Evolutionary conservation across 148 eudicot species (phyloP).

Genomic region (Diospyros lotus): DNA sequence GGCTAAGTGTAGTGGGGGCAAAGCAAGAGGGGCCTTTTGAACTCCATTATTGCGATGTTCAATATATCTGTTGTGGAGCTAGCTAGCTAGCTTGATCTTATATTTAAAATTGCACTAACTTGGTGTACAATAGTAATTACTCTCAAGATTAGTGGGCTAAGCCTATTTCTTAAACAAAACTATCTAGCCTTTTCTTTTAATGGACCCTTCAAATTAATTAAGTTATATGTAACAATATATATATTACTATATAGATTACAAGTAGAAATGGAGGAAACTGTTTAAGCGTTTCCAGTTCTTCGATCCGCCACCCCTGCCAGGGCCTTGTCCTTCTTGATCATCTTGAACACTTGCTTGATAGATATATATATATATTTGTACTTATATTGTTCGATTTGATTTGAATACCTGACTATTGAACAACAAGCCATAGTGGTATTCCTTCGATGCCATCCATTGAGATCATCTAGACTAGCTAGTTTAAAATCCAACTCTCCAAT

Average conservation of each 20-base stretch:
- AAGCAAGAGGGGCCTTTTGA: constrained; percentile 39
- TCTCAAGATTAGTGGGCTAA: neutral
- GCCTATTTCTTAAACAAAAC: neutral
- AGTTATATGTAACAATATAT: neutral
- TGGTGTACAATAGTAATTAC: no score
- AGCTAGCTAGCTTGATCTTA: no score
- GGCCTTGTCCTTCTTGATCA: neutral
- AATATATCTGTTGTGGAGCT: constrained; percentile 21
- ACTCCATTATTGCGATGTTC: constrained; percentile 39
- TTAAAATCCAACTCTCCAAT: no score
- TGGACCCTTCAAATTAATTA: neutral
- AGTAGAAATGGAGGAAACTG: neutral
- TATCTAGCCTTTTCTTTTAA: neutral
- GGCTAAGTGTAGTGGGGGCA: constrained; percentile 34
- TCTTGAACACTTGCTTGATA: neutral
- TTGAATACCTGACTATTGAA: neutral
- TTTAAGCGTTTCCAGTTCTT: neutral
- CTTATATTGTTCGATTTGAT: neutral
- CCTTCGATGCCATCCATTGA: no score
- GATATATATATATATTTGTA: no score
- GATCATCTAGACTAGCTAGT: no score
- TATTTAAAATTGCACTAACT: no score
- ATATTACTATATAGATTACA: no score
- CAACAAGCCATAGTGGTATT: neutral
- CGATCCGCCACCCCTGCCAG: neutral